Evolutionary conservation across 352 stramenopile genomes (phyloP).

Genomic region (Blastocystis sp.): DNA sequence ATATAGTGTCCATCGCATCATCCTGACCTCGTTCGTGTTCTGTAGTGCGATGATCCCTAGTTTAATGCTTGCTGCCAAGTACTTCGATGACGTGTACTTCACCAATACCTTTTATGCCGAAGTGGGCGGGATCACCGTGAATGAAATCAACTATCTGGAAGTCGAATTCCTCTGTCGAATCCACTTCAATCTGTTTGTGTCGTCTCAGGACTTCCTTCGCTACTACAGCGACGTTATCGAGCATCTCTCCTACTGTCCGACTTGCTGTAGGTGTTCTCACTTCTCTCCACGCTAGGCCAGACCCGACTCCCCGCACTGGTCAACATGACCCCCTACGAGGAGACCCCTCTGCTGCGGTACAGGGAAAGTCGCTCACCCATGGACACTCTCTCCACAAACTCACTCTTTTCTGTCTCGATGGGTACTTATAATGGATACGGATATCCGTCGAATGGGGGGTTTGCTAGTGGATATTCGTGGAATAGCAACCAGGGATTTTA

Average conservation of each 20-base stretch:
- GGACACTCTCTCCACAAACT: background rate
- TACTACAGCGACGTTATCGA: constrained; percentile 77
- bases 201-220: constrained; percentile 77
- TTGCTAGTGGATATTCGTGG: background rate
- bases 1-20: constrained; percentile 92
- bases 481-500: background rate
- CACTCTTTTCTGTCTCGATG: background rate
- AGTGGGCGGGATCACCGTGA: constrained; percentile 67
- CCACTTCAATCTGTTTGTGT: constrained; percentile 93
- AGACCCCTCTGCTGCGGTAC: constrained; percentile 4
- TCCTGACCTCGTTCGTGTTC: constrained; percentile 79
- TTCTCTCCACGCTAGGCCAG: background rate
- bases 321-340: background rate
- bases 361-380: background rate
- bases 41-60: constrained; percentile 63
- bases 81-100: constrained; percentile 99
- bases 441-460: background rate
- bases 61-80: constrained; percentile 94
- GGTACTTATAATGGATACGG: background rate
- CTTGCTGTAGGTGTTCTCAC: background rate
- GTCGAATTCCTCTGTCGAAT: constrained; percentile 94
- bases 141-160: constrained; percentile 91
- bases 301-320: background rate
- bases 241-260: constrained; percentile 18
- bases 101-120: constrained; percentile 97